A percentile compares a stretch with the other conserved stretches of the same genome.
phyloP scores from a whole-genome alignment of 805 yeast genomes.

The Wickerhamiella alocasiicola region DNA sequence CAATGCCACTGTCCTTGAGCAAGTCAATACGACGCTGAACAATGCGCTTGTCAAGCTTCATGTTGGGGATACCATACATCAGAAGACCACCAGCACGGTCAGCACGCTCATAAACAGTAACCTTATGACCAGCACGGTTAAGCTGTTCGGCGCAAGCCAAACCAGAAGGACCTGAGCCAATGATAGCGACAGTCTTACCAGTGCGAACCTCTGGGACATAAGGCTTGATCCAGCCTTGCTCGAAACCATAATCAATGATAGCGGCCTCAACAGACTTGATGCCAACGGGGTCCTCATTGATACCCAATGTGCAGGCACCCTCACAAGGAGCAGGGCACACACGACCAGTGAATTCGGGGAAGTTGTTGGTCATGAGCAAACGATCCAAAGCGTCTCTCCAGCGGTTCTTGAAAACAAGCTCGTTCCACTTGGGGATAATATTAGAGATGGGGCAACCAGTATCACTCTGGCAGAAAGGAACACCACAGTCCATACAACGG shows the following conservation, averaged over 20 bases:
- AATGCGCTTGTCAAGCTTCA: slow-evolving; percentile 88
- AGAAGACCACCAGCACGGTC: slow-evolving; percentile 94
- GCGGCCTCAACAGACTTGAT: slow-evolving; percentile 93
- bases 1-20: slow-evolving; percentile 79
- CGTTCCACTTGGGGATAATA: slow-evolving; percentile 97
- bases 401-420: slow-evolving; percentile 83
- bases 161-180: slow-evolving; percentile 98
- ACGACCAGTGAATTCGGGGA: slow-evolving; percentile 97
- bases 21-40: slow-evolving; percentile 89
- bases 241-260: slow-evolving; percentile 91
- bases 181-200: slow-evolving; percentile 70
- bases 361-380: slow-evolving; percentile 88
- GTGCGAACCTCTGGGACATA: slow-evolving; percentile 67
- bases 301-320: slow-evolving; percentile 90
- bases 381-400: slow-evolving; percentile 92
- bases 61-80: slow-evolving; percentile 99
- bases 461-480: slow-evolving; percentile 96
- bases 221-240: slow-evolving; percentile 92
- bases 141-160: slow-evolving; percentile 94
- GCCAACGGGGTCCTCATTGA: slow-evolving; percentile 90
- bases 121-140: slow-evolving; percentile 88
- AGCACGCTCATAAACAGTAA: slow-evolving; percentile 83
- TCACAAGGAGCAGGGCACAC: slow-evolving; percentile 99
- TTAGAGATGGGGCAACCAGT: slow-evolving; percentile 97
- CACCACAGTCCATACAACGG: slow-evolving; percentile 99